Base-by-base conservation (phyloP, 164 flowering plant species). In the Taxillus chinensis region DNA sequence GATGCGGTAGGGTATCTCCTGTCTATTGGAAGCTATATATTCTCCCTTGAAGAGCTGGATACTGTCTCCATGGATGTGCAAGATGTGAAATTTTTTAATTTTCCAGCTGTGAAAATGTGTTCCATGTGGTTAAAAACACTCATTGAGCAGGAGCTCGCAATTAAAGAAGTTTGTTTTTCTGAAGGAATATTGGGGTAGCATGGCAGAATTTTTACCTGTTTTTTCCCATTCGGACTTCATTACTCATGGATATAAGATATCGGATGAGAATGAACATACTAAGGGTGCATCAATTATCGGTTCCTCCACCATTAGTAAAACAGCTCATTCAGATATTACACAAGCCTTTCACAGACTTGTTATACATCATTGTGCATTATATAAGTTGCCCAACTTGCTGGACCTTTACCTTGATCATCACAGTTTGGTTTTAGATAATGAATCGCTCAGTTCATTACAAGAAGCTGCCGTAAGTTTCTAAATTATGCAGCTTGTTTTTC, bases 361-460 rank as follows among this genome's bases (percentile, higher is more conserved):
- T 43, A 42, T 87, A 61, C 85, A 71, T 67, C 78, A 86, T 65
- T 87, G 93, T 70, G 78, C 74, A 16, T 77, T 73, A 62, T 70
- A 82, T 69, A 80, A 81, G 75, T 80, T 95, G 86, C 93, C 95
- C 42, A 80, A 82, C 64, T 85, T 95, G 73, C 75, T 95, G 69
- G 96, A 89, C 68, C 76, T 95, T 55, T 91, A 87, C 68, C 84
- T 95, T 68, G 95, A 87, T 55, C 80, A 76, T 75, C 89, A 85
- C 67, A 71, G 81, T 59, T 70, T 87, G 80, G 85, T 69, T 66
- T 61, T 72, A 4, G 89, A 89, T 71, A 74, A 74, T 51, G 81
- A 74, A 69, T 80, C 86, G 42, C 77, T 87, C 63, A 50, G 8
- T 57, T 69, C 67, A 45, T 66, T 89, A 41, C 85, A n/a, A 63